Evolutionary conservation across 306 rosid genomes (phyloP).

Genomic region (Trifolium repens): DNA sequence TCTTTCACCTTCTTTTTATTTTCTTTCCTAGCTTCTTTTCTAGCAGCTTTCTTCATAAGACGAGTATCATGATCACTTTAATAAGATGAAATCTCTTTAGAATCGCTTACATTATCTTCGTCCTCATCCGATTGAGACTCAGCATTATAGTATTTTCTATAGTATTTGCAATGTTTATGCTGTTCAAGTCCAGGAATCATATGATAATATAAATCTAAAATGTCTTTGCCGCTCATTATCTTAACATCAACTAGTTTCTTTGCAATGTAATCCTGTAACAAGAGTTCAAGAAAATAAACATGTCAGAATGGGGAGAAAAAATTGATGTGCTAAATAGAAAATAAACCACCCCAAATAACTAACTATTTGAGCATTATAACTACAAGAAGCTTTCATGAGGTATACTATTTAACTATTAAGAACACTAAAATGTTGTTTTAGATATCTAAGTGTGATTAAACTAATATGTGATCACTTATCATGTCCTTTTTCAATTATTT

Average conservation of each 20-base stretch:
- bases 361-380: too few relatives aligned
- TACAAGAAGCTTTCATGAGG: too few relatives aligned
- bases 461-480: too few relatives aligned
- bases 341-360: too few relatives aligned
- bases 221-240: conserved; percentile 57
- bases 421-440: too few relatives aligned
- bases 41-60: conserved; percentile 72
- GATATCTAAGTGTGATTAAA: too few relatives aligned
- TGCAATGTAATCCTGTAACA: background rate
- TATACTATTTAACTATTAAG: too few relatives aligned
- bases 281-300: background rate
- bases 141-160: background rate
- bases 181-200: conserved; percentile 38
- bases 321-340: conserved; percentile 8
- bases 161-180: too few relatives aligned
- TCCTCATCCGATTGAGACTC: conserved; percentile 36
- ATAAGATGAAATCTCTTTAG: conserved; percentile 52
- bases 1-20: conserved; percentile 83
- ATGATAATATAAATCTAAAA: too few relatives aligned
- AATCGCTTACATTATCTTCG: conserved; percentile 46
- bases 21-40: conserved; percentile 87
- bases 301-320: conserved; percentile 9
- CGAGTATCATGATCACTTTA: conserved; percentile 49
- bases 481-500: too few relatives aligned
- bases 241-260: conserved; percentile 72